Evolutionary conservation across 331 rosid genomes (phyloP).

Genomic region (Ulmus americana): DNA sequence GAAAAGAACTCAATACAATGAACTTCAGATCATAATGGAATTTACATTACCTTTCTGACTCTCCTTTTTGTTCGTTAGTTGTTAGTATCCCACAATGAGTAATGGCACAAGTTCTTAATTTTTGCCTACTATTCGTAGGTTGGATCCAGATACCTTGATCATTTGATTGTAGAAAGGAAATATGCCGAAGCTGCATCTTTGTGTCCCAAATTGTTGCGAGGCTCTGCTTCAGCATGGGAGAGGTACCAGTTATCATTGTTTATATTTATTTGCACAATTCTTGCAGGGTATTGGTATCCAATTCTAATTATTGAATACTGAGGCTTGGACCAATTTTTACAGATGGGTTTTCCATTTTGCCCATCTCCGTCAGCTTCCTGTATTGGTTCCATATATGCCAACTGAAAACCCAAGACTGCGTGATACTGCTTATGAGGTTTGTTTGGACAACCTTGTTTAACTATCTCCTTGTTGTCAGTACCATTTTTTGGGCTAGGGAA

Average conservation of each 20-base stretch:
- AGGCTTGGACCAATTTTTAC: conserved; percentile 25
- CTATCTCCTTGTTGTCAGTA: not conserved
- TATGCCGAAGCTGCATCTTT: conserved; percentile 88
- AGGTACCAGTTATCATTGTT: conserved; percentile 46
- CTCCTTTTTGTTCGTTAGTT: not conserved
- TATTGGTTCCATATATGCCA: conserved; percentile 85
- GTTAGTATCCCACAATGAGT: not conserved
- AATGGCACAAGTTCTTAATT: conserved; percentile 5
- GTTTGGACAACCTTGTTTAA: conserved; percentile 23
- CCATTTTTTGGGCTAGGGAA: not conserved
- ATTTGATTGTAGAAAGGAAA: conserved; percentile 93
- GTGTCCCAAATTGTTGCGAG: conserved; percentile 84
- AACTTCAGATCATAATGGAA: too few relatives aligned
- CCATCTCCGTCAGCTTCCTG: conserved; percentile 96
- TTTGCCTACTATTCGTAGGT: conserved; percentile 48
- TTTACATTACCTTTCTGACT: not conserved
- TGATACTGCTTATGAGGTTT: conserved; percentile 95
- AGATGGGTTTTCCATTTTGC: conserved; percentile 99
- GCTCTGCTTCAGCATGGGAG: conserved; percentile 96
- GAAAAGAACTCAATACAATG: too few relatives aligned
- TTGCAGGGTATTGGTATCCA: not conserved
- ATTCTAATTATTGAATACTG: conserved; percentile 29
- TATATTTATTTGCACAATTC: conserved; percentile 7
- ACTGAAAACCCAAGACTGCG: conserved; percentile 76
- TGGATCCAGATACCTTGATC: conserved; percentile 93